Conservation (phyloP, 2,329 filamentous ascomycete species). For the Fusarium pseudonygamai region DNA sequence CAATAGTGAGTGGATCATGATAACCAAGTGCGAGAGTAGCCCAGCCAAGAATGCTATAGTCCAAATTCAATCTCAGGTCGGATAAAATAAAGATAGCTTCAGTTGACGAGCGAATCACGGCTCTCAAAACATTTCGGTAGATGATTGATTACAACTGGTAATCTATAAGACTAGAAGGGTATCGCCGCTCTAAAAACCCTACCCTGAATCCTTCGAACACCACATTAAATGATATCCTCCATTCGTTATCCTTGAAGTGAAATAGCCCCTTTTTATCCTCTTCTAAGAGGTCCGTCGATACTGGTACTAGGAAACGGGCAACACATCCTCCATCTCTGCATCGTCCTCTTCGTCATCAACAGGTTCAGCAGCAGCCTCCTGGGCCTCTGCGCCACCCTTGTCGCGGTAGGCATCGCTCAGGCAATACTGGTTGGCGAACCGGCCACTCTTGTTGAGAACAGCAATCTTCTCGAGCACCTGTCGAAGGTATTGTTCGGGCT, state of each 20-base stretch:
- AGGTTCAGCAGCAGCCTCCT: slow-evolving; percentile 64
- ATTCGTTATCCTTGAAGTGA: neutral
- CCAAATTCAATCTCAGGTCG: neutral
- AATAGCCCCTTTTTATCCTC: neutral
- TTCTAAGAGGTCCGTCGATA: neutral
- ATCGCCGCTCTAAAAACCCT: slow-evolving; percentile 44
- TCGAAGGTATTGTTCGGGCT: slow-evolving; percentile 94
- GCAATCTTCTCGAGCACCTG: slow-evolving; percentile 86
- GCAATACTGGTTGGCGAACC: slow-evolving; percentile 87
- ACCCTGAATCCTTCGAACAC: slow-evolving; percentile 19
- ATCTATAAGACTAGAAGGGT: slow-evolving; percentile 35
- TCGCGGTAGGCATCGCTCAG: slow-evolving; percentile 69
- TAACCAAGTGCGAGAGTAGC: slow-evolving; percentile 1
- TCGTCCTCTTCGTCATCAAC: slow-evolving; percentile 70
- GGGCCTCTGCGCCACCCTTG: slow-evolving; percentile 56
- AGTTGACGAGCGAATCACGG: neutral
- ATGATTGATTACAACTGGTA: slow-evolving; percentile 30
- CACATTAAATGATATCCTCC: slow-evolving; percentile 3
- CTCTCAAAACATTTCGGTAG: slow-evolving; percentile 11
- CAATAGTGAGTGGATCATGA: slow-evolving; percentile 31
- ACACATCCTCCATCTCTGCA: slow-evolving; percentile 83
- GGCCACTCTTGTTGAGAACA: slow-evolving; percentile 81
- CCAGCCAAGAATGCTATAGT: neutral
- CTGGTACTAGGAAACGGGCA: slow-evolving; percentile 43
- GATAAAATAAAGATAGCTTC: neutral